Conservation (phyloP, 495 filamentous ascomycete species). For the Astrothelium macrocarpum region DNA sequence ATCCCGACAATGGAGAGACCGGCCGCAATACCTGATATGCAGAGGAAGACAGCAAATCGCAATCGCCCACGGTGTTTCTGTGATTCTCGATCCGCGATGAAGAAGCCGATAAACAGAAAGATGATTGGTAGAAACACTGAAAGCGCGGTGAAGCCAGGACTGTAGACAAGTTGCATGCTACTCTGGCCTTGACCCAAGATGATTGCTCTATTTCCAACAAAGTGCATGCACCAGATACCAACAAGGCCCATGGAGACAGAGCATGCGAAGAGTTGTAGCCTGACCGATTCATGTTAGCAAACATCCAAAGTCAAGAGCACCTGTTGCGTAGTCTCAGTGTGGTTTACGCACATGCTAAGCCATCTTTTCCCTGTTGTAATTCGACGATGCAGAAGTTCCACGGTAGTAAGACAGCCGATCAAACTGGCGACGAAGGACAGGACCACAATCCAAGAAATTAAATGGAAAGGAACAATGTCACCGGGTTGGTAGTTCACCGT, state of each 20-base stretch:
- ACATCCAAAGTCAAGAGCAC: background rate
- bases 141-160: conserved; percentile 56
- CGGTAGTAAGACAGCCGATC: conserved; percentile 63
- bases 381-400: conserved; percentile 72
- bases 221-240: conserved; percentile 81
- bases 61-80: conserved; percentile 35
- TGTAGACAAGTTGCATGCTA: conserved; percentile 64
- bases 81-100: conserved; percentile 36
- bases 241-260: conserved; percentile 73
- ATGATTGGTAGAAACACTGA: conserved; percentile 75
- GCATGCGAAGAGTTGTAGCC: conserved; percentile 60
- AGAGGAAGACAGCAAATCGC: conserved; percentile 22
- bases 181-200: conserved; percentile 51
- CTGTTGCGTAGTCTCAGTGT: background rate
- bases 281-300: conserved; percentile 25
- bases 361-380: conserved; percentile 30
- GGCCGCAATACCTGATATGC: conserved; percentile 54
- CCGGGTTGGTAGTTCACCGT: conserved; percentile 15
- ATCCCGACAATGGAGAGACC: conserved; percentile 73
- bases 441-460: conserved; percentile 54
- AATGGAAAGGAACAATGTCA: conserved; percentile 42
- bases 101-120: conserved; percentile 64
- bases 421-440: conserved; percentile 71
- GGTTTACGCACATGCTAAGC: conserved; percentile 24
- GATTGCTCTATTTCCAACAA: conserved; percentile 74